Base-by-base conservation (phyloP, 2,329 filamentous ascomycete genomes). In the Cryphonectria radicalis region DNA sequence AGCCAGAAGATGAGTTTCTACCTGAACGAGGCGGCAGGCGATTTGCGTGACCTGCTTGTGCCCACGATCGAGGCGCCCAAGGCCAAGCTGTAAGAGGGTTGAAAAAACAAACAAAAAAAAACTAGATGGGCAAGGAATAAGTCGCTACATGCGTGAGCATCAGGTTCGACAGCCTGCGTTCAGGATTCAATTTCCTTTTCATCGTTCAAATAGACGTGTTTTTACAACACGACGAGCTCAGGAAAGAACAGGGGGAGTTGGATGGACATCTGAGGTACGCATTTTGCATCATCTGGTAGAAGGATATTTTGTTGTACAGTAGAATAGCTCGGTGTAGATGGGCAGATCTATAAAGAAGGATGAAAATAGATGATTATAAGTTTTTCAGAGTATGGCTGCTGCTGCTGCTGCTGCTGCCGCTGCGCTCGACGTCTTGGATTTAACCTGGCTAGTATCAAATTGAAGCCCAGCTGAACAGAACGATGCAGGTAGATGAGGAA, bases 1-100 rank as follows among this genome's bases (percentile, higher is more conserved):
- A 93, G 92, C 79, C 91, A 96, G 77, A 91, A 93, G 76, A 97
- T 99, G 95, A 96, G 93, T 83, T 93, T 95, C 87, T 99, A 94
- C 84, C 86, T 99, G 75, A 97, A 94, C 78, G 96, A 99, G 84
- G 95, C 96, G 0, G 96, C 95, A 1, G 88, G 90, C 73, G 96
- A 99, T 75, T 90, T 99, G 80, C 89, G 95, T 75, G 95, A 97
- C 76, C 83, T 99, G 68, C 88, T 99, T 81, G 83, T 93, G 78
- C 92, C 93, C 32, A 94, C 93, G 63, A 82, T 97, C 62, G 91
- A 95, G 81, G 81, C 89, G 25, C 88, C 92, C 75, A 97, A 97
- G 88, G 90, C 95, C 37, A 98, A 97, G 88, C 83, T 98, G 81
- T 98, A 79, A 77, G 32, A 35, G 43, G 63, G 4, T 25, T 6